phyloP scores from a whole-genome alignment of 2,329 filamentous ascomycete genomes.

The Aaosphaeria pasadenensis region DNA sequence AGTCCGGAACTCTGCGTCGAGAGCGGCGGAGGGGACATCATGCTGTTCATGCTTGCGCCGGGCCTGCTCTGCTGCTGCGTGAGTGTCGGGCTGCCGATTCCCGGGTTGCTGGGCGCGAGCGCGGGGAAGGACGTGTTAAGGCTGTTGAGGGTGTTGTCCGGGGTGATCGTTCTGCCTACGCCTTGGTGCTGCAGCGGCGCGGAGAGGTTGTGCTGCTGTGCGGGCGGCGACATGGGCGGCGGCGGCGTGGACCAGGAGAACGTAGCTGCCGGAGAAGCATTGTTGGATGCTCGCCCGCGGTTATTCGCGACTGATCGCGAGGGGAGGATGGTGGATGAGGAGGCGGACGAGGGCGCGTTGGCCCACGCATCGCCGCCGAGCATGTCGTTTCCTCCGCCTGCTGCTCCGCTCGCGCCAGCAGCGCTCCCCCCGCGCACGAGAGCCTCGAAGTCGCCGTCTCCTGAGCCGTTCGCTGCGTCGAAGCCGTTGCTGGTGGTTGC shows the following conservation, averaged over 20 bases:
- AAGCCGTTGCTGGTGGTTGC: constrained; percentile 61
- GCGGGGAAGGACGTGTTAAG: constrained; percentile 36
- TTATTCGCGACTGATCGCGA: constrained; percentile 22
- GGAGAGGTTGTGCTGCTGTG: constrained; percentile 15
- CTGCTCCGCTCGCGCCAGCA: constrained; percentile 8
- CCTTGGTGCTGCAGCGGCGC: constrained; percentile 14
- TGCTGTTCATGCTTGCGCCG: constrained; percentile 33
- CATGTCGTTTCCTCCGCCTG: constrained; percentile 35
- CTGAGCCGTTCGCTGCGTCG: constrained; percentile 54
- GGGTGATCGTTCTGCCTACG: constrained; percentile 48
- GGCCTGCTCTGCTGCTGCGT: constrained; percentile 31
- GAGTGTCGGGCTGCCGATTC: constrained; percentile 31
- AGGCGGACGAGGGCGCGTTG: constrained; percentile 29
- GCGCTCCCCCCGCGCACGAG: constrained; percentile 76
- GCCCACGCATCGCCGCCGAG: constrained; percentile 45
- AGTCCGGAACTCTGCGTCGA: constrained; percentile 18
- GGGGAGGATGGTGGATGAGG: constrained; percentile 29
- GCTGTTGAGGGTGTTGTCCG: constrained; percentile 47
- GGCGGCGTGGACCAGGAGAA: constrained; percentile 48
- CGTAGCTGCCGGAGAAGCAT: constrained; percentile 32
- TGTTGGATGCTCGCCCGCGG: constrained; percentile 20
- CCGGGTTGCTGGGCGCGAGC: constrained; percentile 32
- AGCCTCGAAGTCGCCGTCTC: constrained; percentile 77
- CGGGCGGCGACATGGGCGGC: constrained; percentile 34
- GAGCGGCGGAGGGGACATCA: constrained; percentile 18